These are phyloP conservation scores for Ilex paraguariensis DNA, from an alignment of 305 asterid species.

Conservation along the genomic window DNA sequence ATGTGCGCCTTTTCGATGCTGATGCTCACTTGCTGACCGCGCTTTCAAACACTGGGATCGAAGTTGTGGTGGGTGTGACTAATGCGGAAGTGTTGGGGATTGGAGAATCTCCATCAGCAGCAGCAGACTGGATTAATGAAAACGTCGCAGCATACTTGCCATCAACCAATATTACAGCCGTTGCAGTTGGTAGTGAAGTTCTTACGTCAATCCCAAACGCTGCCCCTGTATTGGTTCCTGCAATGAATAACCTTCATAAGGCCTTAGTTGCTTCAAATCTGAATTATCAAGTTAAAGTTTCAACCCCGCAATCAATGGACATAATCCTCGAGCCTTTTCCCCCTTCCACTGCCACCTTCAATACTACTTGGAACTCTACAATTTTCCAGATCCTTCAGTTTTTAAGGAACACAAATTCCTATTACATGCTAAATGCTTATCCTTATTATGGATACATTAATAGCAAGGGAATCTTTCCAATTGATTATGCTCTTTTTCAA, in stretches of 20 bases:
- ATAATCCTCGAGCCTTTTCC: constrained; percentile 28
- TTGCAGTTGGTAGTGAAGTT: constrained; percentile 91
- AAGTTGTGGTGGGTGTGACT: constrained; percentile 79
- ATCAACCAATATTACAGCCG: constrained; percentile 77
- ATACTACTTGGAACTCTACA: constrained; percentile 2
- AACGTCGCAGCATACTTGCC: constrained; percentile 72
- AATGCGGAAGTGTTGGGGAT: constrained; percentile 72
- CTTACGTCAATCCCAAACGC: constrained; percentile 77
- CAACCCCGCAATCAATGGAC: constrained; percentile 56
- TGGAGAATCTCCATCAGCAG: constrained; percentile 71
- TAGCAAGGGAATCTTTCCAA: constrained; percentile 76
- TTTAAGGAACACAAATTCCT: constrained; percentile 6
- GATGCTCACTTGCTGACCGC: constrained; percentile 79
- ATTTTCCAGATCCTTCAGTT: constrained; percentile 5
- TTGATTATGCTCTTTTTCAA: constrained; percentile 84
- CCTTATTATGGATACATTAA: constrained; percentile 1
- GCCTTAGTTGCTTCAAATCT: constrained; percentile 87
- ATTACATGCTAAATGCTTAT: constrained; percentile 10
- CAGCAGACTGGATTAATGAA: constrained; percentile 82
- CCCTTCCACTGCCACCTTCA: constrained; percentile 5
- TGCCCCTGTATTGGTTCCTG: constrained; percentile 67
- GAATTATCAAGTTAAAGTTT: constrained; percentile 59
- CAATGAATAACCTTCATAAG: constrained; percentile 73
- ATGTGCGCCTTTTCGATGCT: constrained; percentile 83
- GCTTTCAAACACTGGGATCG: constrained; percentile 74